phyloP scores from a whole-genome alignment of 768 basidiomycete genomes.

The Hortiboletus campestris region DNA sequence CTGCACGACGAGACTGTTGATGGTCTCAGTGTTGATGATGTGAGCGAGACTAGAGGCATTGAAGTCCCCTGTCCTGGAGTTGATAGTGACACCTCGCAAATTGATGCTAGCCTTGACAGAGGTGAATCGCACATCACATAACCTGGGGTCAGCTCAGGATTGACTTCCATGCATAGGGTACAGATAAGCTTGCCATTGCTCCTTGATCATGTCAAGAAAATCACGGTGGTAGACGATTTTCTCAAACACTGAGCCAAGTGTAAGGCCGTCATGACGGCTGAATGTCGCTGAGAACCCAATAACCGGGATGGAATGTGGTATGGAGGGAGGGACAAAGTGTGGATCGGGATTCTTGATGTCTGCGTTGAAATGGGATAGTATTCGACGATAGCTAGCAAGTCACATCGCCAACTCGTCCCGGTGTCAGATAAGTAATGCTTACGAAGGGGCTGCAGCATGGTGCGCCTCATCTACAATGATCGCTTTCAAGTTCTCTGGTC shows the following conservation, averaged over 20 bases:
- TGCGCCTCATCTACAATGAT: conserved; percentile 93
- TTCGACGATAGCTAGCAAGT: conserved; percentile 63
- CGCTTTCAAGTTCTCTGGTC: conserved; percentile 62
- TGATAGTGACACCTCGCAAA: conserved; percentile 64
- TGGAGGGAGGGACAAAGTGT: conserved; percentile 35
- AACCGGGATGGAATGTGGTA: conserved; percentile 64
- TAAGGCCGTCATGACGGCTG: conserved; percentile 85
- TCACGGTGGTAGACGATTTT: conserved; percentile 90
- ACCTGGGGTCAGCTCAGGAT: conserved; percentile 43
- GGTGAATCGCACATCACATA: conserved; percentile 85
- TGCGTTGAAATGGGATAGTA: conserved; percentile 80
- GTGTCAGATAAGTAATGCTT: conserved; percentile 2
- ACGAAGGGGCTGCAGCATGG: conserved; percentile 92
- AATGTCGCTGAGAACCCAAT: conserved; percentile 97
- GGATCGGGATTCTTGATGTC: conserved; percentile 56
- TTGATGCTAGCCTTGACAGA: conserved; percentile 74
- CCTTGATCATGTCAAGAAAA: conserved; percentile 90
- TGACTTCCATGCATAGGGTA: not conserved
- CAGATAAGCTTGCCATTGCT: conserved; percentile 62
- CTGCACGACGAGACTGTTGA: conserved; percentile 77
- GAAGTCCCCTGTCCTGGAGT: conserved; percentile 75
- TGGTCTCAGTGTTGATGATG: conserved; percentile 74
- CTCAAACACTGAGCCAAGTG: conserved; percentile 86
- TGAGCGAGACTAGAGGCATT: conserved; percentile 72
- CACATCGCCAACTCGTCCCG: conserved; percentile 1